phyloP scores from a whole-genome alignment of 768 basidiomycete species.

The Boletus tomentosulus region DNA sequence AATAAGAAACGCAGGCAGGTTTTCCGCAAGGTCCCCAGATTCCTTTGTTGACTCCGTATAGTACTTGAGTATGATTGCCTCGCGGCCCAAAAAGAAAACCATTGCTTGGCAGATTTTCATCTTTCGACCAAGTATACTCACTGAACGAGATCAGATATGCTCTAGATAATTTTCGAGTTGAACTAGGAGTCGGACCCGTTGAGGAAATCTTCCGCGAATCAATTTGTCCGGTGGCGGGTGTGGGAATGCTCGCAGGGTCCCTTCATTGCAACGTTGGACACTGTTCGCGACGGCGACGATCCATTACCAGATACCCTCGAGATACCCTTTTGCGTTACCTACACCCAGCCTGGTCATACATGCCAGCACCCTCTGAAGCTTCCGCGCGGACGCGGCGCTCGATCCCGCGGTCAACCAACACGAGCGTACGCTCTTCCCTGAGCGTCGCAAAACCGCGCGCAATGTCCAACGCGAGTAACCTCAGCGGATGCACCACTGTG shows the following conservation, averaged over 20 bases:
- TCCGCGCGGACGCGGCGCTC: slow-evolving; percentile 41
- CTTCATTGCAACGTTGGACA: slow-evolving; percentile 7
- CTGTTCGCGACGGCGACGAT: slow-evolving; percentile 17
- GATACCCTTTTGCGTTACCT: slow-evolving; percentile 14
- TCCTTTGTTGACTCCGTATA: no score
- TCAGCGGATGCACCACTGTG: slow-evolving; percentile 50
- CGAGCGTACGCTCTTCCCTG: slow-evolving; percentile 38
- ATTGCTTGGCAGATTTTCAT: no score
- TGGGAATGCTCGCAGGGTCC: slow-evolving; percentile 18
- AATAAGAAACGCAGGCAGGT: no score
- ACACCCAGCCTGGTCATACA: not conserved
- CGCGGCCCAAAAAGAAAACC: no score
- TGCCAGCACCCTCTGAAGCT: slow-evolving; percentile 47
- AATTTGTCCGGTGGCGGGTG: no score
- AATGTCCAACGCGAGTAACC: slow-evolving; percentile 46
- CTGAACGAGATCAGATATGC: no score
- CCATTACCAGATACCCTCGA: slow-evolving; percentile 10
- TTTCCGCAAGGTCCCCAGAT: no score
- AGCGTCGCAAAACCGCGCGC: slow-evolving; percentile 49
- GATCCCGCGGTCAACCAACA: slow-evolving; percentile 37
- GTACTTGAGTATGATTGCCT: no score
- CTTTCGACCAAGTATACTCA: no score
- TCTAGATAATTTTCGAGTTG: no score
- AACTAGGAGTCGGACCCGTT: no score
- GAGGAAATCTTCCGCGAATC: no score